Evolutionary conservation across 495 filamentous ascomycete genomes (phyloP), one percentile per base, ranked within the genome.

Genomic region (Aspergillus coremiiformis): DNA sequence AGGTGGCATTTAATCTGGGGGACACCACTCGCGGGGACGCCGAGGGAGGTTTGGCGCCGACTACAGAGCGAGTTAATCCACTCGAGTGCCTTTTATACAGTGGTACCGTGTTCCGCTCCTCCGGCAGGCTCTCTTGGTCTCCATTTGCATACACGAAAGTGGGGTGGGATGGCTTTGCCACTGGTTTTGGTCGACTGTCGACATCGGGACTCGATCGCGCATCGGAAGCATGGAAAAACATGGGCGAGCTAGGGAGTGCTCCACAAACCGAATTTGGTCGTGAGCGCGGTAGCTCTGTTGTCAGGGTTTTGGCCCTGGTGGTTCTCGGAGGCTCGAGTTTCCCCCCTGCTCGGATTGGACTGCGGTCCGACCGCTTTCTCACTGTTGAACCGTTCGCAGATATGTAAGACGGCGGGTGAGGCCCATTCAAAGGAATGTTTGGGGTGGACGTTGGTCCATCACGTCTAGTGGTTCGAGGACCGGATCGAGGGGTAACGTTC

Each of bases 191-290:
- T 24, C 66, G 65, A 44, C 53, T 37, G 22, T 66, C 62, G 14
- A 52, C 42, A 27, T 72, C 65, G 8, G 65, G 62, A 23, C 59
- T 55, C 11, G 73, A 68, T 53, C 80, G 82, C n/a, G 76, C 82
- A 53, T 88, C 84, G 57, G 78, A 80, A 7, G 85, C 87, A 66
- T 86, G 85, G 60, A 91, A 90, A 70, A 91, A 90, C 66, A 83
- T 84, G 26, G 84, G 79, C 4, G 79, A 62, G 5, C 44, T 55
- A 1, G 64, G 44, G 0, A 60, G 51, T 35, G 58, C 39, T 10
- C 71, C 70, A 4, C 61, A 65, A n/a, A 64, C 64, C 0, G 70
- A 69, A 35, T 59, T 64, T 4, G 65, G 64, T 6, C 66, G 65
- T 22, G 70, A 63, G 1, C 23, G 21, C 6, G 63, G 62, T 30